Conservation (phyloP, 768 basidiomycete genomes). For the Lactarius quietus region DNA sequence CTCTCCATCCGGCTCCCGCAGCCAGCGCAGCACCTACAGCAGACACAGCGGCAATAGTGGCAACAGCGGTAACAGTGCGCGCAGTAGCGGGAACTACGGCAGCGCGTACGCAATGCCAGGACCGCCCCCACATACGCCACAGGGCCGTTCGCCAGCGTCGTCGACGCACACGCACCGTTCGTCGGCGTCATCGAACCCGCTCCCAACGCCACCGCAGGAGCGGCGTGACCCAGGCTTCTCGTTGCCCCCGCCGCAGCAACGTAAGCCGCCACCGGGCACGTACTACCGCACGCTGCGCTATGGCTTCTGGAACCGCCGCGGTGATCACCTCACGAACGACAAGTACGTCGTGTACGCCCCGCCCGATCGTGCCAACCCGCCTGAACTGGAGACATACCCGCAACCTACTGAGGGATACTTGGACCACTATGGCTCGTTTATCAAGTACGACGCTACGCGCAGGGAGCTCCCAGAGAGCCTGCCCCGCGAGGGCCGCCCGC, state of each 20-base stretch:
- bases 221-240: conserved; percentile 26
- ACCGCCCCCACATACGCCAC: conserved; percentile 7
- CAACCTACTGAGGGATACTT: conserved; percentile 49
- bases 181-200: conserved; percentile 20
- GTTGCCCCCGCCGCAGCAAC: conserved; percentile 30
- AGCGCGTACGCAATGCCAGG: background rate
- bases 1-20: conserved; percentile 11
- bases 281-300: conserved; percentile 39
- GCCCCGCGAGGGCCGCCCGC: conserved; percentile 52
- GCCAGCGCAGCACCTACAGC: conserved; percentile 11
- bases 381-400: conserved; percentile 60
- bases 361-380: conserved; percentile 48
- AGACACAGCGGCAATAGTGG: background rate
- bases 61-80: background rate
- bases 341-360: conserved; percentile 69
- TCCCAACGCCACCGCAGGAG: conserved; percentile 20
- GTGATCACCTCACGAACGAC: conserved; percentile 58
- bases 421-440: conserved; percentile 47
- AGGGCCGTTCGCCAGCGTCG: conserved; percentile 24
- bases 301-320: conserved; percentile 74
- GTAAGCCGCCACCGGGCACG: conserved; percentile 32
- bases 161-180: conserved; percentile 19
- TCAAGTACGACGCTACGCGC: conserved; percentile 41
- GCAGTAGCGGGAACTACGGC: conserved; percentile 3
- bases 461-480: conserved; percentile 62